These are phyloP conservation scores for Brassica incana DNA, from an alignment of 345 rosid species.

Conservation along the genomic window DNA sequence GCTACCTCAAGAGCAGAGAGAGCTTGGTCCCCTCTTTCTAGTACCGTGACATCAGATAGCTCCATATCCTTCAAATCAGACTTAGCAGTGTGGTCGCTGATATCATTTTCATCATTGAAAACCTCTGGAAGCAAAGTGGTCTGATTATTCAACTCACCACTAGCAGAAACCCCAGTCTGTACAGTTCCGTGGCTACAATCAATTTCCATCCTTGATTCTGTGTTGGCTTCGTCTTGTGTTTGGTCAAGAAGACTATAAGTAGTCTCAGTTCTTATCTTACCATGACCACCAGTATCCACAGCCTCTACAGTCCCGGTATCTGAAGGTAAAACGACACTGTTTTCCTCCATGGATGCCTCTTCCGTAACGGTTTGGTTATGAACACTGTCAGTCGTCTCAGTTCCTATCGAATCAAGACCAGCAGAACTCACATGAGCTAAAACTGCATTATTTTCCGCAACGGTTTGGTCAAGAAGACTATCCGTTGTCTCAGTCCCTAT, in stretches of 20 bases:
- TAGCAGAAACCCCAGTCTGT: constrained; percentile 30
- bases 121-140: constrained; percentile 24
- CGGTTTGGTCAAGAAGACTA: constrained; percentile 13
- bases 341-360: constrained; percentile 43
- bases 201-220: constrained; percentile 45
- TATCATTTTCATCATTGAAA: constrained; percentile 24
- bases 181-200: constrained; percentile 30
- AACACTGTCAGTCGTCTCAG: constrained; percentile 6
- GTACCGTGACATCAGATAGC: constrained; percentile 36
- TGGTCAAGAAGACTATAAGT: constrained; percentile 41
- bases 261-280: constrained; percentile 22
- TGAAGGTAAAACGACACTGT: constrained; percentile 35
- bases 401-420: not conserved
- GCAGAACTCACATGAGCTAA: constrained; percentile 10
- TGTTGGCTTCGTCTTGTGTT: constrained; percentile 37
- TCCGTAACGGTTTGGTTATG: constrained; percentile 26
- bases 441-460: constrained; percentile 40
- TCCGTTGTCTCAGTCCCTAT: not conserved
- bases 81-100: constrained; percentile 30
- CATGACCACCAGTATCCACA: constrained; percentile 33
- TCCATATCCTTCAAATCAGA: constrained; percentile 29
- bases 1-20: constrained; percentile 24
- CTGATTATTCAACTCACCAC: constrained; percentile 40
- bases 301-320: constrained; percentile 35
- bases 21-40: constrained; percentile 44